Conservation (phyloP, 1,139 yeast genomes). For the Maudiozyma humilis region DNA sequence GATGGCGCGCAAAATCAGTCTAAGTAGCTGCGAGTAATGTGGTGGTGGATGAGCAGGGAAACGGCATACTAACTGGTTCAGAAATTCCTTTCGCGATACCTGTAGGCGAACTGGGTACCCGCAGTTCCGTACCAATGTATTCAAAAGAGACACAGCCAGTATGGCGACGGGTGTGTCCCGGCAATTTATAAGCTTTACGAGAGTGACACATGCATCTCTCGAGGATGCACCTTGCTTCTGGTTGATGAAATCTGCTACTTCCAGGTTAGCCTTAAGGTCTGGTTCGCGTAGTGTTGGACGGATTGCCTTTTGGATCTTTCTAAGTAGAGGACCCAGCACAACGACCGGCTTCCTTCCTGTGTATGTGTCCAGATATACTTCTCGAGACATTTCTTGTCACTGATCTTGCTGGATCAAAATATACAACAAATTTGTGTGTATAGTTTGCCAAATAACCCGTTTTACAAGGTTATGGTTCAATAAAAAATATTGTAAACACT, state of each 20-base stretch:
- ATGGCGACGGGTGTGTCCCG: constrained; percentile 67
- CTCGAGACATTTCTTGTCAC: constrained; percentile 15
- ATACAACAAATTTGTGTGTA: no score
- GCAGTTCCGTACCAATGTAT: constrained; percentile 89
- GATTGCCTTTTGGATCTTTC: constrained; percentile 76
- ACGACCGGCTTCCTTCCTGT: constrained; percentile 20
- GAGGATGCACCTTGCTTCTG: constrained; percentile 85
- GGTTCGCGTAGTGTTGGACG: constrained; percentile 77
- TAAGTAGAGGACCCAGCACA: constrained; percentile 35
- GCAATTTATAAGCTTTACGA: constrained; percentile 72
- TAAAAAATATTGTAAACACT: no score
- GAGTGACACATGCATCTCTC: constrained; percentile 82
- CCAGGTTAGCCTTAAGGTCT: constrained; percentile 72
- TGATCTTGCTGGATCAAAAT: no score
- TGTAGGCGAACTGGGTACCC: constrained; percentile 95
- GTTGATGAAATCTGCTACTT: constrained; percentile 85
- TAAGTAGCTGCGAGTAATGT: constrained; percentile 69
- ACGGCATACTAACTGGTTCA: constrained; percentile 81
- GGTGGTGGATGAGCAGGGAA: constrained; percentile 92
- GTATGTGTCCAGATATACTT: constrained; percentile 21
- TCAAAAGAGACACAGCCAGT: constrained; percentile 51
- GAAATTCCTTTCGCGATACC: constrained; percentile 84
- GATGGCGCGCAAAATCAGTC: constrained; percentile 74
- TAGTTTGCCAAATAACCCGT: no score
- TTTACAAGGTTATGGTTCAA: no score